A percentile compares a stretch with the other conserved stretches of the same genome.
Evolutionary conservation across 2,329 filamentous ascomycete species (phyloP).

Genomic region (Thermothelomyces thermophilus): DNA sequence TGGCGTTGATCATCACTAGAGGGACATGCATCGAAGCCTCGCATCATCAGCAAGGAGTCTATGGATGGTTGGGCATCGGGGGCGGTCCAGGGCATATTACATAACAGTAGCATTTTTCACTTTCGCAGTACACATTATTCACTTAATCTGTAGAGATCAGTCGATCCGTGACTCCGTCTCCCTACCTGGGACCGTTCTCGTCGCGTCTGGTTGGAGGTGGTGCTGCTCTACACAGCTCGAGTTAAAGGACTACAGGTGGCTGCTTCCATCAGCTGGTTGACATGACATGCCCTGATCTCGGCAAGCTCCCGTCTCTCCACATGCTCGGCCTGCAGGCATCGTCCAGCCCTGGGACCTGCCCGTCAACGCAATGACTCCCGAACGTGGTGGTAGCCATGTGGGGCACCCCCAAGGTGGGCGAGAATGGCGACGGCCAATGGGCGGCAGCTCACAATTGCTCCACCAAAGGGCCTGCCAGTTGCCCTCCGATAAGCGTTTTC

Average conservation of each 20-base stretch:
- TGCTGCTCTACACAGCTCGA: neutral
- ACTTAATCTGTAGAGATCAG: neutral
- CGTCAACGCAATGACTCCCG: neutral
- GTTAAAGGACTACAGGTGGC: no score
- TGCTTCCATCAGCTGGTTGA: no score
- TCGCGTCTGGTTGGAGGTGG: neutral
- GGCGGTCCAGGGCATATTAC: neutral
- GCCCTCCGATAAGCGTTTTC: constrained; percentile 15
- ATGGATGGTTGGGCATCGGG: neutral
- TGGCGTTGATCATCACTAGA: constrained; percentile 12
- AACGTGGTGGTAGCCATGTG: neutral
- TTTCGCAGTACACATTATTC: neutral
- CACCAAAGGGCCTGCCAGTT: constrained; percentile 10
- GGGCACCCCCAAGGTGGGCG: neutral
- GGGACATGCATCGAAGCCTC: constrained; percentile 8
- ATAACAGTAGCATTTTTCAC: constrained; percentile 1
- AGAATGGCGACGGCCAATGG: neutral
- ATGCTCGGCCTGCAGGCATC: neutral
- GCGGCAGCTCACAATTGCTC: neutral
- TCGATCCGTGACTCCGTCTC: no score
- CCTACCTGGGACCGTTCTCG: neutral
- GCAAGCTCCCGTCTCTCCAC: neutral
- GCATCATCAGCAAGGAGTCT: constrained; percentile 18
- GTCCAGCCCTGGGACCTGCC: no score
- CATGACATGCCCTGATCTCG: neutral